Percentiles rank a stretch among this genome's conserved stretches.
Evolutionary conservation across 495 filamentous ascomycete genomes (phyloP).

Genomic region (Articulospora tetracladia): DNA sequence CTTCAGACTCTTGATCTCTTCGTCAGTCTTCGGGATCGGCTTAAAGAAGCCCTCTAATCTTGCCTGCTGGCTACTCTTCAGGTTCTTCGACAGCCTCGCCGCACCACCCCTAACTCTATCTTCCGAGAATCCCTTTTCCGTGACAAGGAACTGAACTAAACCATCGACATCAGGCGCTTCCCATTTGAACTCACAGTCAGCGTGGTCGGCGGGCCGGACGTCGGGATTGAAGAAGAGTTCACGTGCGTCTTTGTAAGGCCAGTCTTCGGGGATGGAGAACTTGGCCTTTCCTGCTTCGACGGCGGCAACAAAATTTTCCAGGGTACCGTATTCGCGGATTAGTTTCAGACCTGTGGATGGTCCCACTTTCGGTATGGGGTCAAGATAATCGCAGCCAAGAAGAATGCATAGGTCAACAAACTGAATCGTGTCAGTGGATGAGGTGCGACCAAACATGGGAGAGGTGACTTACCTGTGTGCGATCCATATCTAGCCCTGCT

Average conservation of each 20-base stretch:
- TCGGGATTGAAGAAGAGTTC: slow-evolving; percentile 88
- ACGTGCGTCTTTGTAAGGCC: slow-evolving; percentile 89
- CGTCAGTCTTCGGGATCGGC: slow-evolving; percentile 79
- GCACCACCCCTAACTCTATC: slow-evolving; percentile 81
- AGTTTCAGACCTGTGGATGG: slow-evolving; percentile 87
- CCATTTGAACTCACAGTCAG: slow-evolving; percentile 96
- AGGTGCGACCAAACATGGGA: background rate
- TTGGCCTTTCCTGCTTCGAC: slow-evolving; percentile 76
- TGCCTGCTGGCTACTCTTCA: slow-evolving; percentile 85
- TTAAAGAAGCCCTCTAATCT: slow-evolving; percentile 98
- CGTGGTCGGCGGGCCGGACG: slow-evolving; percentile 78
- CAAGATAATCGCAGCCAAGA: slow-evolving; percentile 95
- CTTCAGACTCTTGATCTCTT: slow-evolving; percentile 78
- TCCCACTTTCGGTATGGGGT: slow-evolving; percentile 91
- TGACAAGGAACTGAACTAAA: slow-evolving; percentile 80
- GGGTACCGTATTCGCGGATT: slow-evolving; percentile 81
- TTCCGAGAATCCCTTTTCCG: slow-evolving; percentile 95
- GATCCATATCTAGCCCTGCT: slow-evolving; percentile 81
- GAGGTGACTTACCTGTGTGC: slow-evolving; percentile 57
- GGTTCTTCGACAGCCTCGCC: slow-evolving; percentile 73
- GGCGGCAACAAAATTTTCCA: slow-evolving; percentile 80
- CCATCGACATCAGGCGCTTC: slow-evolving; percentile 87
- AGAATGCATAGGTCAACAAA: slow-evolving; percentile 98
- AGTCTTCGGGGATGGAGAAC: slow-evolving; percentile 82
- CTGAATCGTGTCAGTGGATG: slow-evolving; percentile 36